These are phyloP conservation scores for Incumbomyces delicatus DNA, from an alignment of 2,329 filamentous ascomycete species.

Conservation along the genomic window DNA sequence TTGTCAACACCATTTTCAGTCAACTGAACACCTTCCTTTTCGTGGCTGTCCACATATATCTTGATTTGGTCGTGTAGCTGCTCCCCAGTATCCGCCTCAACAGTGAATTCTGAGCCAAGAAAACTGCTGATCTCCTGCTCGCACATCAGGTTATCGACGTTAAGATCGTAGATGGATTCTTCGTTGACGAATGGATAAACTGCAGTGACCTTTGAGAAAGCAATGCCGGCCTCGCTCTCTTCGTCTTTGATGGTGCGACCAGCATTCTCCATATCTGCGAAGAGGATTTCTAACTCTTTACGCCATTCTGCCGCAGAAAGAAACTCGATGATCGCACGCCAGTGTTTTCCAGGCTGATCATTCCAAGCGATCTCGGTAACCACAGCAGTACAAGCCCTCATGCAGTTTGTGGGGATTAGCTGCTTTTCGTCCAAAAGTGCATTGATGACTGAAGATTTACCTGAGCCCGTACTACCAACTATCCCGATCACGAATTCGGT, in stretches of 20 bases:
- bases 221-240: conserved; percentile 36
- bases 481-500: conserved; percentile 35
- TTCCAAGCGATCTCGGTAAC: conserved; percentile 54
- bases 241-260: conserved; percentile 32
- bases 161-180: conserved; percentile 31
- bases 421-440: conserved; percentile 53
- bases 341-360: conserved; percentile 32
- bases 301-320: conserved; percentile 44
- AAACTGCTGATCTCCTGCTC: conserved; percentile 31
- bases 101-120: conserved; percentile 37
- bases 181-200: conserved; percentile 31
- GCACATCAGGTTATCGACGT: conserved; percentile 33
- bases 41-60: conserved; percentile 47
- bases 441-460: conserved; percentile 55
- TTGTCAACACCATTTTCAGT: neutral
- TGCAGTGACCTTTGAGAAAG: conserved; percentile 33
- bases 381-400: conserved; percentile 53
- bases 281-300: conserved; percentile 41
- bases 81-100: conserved; percentile 29
- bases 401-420: conserved; percentile 47
- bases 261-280: conserved; percentile 38
- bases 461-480: conserved; percentile 52
- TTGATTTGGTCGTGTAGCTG: conserved; percentile 40
- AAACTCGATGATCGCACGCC: conserved; percentile 51
- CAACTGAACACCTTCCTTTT: conserved; percentile 27